Percentiles rank a stretch among this genome's conserved stretches.
phyloP scores from a whole-genome alignment of 2,329 filamentous ascomycete species.

The Phaeosphaeria sp. region DNA sequence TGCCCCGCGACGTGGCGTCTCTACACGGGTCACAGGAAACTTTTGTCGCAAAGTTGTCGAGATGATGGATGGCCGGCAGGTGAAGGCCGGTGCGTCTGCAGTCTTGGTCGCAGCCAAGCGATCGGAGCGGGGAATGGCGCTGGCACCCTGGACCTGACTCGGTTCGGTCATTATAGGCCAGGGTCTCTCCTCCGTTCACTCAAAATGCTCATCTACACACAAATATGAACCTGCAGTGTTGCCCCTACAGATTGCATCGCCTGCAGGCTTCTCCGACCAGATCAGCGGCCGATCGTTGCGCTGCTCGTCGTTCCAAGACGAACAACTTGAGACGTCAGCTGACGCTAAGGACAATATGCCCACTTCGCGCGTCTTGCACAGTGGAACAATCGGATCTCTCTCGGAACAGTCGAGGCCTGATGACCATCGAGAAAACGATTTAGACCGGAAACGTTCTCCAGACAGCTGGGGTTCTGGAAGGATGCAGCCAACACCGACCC shows the following conservation, averaged over 20 bases:
- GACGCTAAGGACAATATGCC: neutral
- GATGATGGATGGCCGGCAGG: constrained; percentile 20
- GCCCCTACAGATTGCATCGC: constrained; percentile 31
- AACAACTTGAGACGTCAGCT: neutral
- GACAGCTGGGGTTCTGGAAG: constrained; percentile 11
- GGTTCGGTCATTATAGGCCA: constrained; percentile 34
- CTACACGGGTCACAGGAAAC: constrained; percentile 9
- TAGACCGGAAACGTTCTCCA: neutral
- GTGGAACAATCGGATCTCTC: neutral
- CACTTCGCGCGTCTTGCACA: neutral
- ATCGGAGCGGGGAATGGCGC: constrained; percentile 37
- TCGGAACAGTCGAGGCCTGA: neutral
- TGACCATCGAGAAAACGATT: constrained; percentile 2
- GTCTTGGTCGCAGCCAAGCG: constrained; percentile 23
- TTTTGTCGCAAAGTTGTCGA: constrained; percentile 14
- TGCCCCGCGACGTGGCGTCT: constrained; percentile 2
- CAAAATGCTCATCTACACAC: constrained; percentile 35
- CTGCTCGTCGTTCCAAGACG: neutral
- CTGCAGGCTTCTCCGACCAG: constrained; percentile 15
- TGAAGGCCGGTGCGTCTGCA: constrained; percentile 21
- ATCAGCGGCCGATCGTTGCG: constrained; percentile 7
- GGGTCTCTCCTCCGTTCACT: constrained; percentile 29
- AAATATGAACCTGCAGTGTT: constrained; percentile 31
- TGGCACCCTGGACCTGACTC: constrained; percentile 34
- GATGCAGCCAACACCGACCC: constrained; percentile 16